A percentile compares a stretch with the other conserved stretches of the same genome.
Evolutionary conservation across 2,329 filamentous ascomycete species (phyloP).

Genomic region (Microcera coccophila): DNA sequence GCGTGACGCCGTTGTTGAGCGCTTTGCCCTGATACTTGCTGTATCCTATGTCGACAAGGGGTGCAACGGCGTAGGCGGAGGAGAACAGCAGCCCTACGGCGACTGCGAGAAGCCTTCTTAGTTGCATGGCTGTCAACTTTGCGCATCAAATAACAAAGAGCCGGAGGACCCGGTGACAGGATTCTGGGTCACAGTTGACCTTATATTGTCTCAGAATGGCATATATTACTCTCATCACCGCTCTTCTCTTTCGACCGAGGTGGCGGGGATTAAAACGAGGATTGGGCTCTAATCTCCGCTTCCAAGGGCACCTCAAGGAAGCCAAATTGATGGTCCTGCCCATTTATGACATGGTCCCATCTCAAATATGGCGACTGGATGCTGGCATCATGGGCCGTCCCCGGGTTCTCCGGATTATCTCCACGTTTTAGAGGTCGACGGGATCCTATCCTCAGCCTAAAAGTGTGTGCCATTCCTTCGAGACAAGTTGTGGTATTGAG

Average conservation of each 20-base stretch:
- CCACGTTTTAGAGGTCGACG: neutral
- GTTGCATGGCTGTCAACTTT: constrained; percentile 2
- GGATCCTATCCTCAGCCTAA: neutral
- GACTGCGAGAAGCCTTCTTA: constrained; percentile 1
- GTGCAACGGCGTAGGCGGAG: constrained; percentile 7
- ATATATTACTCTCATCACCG: neutral
- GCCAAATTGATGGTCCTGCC: neutral
- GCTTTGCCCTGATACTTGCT: constrained; percentile 59
- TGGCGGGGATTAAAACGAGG: no score
- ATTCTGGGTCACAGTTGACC: neutral
- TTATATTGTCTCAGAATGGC: neutral
- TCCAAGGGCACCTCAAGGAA: neutral
- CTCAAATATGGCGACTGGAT: neutral
- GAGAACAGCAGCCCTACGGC: constrained; percentile 7
- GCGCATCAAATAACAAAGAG: neutral
- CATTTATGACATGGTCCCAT: neutral
- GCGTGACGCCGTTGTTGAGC: constrained; percentile 54
- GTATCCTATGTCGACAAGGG: constrained; percentile 60
- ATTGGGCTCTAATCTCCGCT: no score
- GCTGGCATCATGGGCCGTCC: neutral
- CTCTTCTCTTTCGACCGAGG: neutral
- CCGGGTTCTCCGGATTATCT: neutral
- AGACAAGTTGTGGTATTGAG: neutral
- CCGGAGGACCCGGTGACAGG: neutral
- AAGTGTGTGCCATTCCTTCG: neutral